A percentile compares a stretch with the other conserved stretches of the same genome.
These are phyloP conservation scores for Cordyceps cicadae DNA, from an alignment of 2,329 filamentous ascomycete genomes.

Conservation along the genomic window DNA sequence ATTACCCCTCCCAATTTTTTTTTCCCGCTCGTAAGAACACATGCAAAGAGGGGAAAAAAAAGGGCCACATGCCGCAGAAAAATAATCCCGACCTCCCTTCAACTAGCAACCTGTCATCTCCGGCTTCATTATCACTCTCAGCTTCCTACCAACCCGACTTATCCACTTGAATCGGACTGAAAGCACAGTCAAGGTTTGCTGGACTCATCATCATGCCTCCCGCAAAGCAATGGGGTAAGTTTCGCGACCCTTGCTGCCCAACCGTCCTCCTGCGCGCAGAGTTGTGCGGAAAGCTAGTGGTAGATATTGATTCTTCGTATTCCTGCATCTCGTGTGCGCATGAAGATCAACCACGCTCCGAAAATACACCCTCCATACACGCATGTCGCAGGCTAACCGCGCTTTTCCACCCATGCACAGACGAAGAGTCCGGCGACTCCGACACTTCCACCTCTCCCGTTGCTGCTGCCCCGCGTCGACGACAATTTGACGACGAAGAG, in stretches of 20 bases:
- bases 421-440: conserved; percentile 33
- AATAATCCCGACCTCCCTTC: background rate
- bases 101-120: background rate
- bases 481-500: conserved; percentile 86
- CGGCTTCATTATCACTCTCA: conserved; percentile 1
- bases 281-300: conserved; percentile 1
- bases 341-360: background rate
- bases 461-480: conserved; percentile 33
- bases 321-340: background rate
- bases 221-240: conserved; percentile 36
- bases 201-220: conserved; percentile 31
- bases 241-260: conserved; percentile 1
- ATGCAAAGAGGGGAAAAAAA: background rate
- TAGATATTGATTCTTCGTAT: background rate
- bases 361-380: background rate
- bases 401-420: conserved; percentile 17
- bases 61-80: background rate
- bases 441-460: conserved; percentile 27
- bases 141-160: background rate
- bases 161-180: background rate
- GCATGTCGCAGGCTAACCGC: conserved; percentile 17
- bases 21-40: background rate
- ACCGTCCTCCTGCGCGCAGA: background rate
- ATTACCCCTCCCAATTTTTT: background rate
- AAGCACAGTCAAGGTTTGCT: background rate